Evolutionary conservation across 768 basidiomycete species (phyloP).

Genomic region (Tubosaeta brunneosetosa): DNA sequence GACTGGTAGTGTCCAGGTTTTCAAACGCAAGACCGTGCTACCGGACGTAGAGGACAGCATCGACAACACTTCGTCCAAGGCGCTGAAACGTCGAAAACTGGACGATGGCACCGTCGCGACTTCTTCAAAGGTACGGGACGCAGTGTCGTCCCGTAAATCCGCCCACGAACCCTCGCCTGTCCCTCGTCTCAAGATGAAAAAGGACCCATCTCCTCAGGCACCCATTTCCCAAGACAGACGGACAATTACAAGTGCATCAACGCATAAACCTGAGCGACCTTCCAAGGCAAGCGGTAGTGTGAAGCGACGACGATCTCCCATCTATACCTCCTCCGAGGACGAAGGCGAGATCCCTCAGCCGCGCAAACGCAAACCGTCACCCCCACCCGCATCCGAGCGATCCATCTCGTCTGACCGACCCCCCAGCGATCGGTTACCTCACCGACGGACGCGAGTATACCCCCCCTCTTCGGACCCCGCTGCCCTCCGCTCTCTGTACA

Average conservation of each 20-base stretch:
- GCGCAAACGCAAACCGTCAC: conserved; percentile 25
- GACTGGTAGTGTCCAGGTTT: conserved; percentile 5
- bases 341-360: conserved; percentile 41
- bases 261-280: conserved; percentile 17
- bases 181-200: conserved; percentile 33
- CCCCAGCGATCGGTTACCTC: conserved; percentile 13
- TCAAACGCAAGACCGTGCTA: conserved; percentile 38
- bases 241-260: conserved; percentile 1
- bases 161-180: conserved; percentile 21
- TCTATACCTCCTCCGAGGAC: conserved; percentile 66
- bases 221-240: conserved; percentile 14
- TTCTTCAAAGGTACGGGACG: conserved; percentile 19
- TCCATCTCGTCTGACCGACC: conserved; percentile 19
- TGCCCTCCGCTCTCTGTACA: conserved; percentile 50
- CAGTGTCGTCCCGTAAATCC: conserved; percentile 37
- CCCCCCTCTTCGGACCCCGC: conserved; percentile 44
- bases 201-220: conserved; percentile 29
- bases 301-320: conserved; percentile 55
- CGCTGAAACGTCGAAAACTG: conserved; percentile 41
- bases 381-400: conserved; percentile 22
- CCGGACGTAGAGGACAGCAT: conserved; percentile 30
- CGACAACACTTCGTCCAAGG: conserved; percentile 19
- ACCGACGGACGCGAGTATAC: conserved; percentile 30
- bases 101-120: conserved; percentile 29
- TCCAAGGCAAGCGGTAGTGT: conserved; percentile 13